Base-by-base conservation (phyloP, 257 asterid species). In the Coffea eugenioides region DNA sequence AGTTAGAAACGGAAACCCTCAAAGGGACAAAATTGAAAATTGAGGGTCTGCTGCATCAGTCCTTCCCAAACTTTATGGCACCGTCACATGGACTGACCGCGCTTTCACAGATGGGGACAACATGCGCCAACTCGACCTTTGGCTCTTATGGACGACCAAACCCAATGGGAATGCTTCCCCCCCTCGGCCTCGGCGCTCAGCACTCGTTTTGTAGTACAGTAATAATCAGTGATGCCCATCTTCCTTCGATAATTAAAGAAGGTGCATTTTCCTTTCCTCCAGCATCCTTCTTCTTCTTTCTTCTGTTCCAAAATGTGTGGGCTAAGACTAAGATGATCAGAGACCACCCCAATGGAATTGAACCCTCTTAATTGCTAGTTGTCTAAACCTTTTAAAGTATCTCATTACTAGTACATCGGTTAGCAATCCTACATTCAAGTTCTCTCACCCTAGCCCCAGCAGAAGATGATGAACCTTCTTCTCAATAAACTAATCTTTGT, bases 51-150 rank as follows among this genome's bases (percentile, higher is more conserved):
- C 25, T 9, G 52, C 52, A 2, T 48, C 48, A n/a, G 57, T 25
- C 43, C 69, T 52, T 25, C 71, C 11, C 21, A 16, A 23, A 51
- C 51, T 68, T 41, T 1, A 73, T 76, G 83, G 81, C 69, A 61
- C n/a, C 18, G 34, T 76, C 84, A 81, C 84, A 81, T 81, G 84
- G 57, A 41, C 27, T 69, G 45, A 51, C 45, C 14, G 70, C 41
- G 16, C 36, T 6, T 59, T 76, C 77, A 45, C 84, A 36, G 78
- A 39, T 39, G 43, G 43, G 43, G 43, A 81, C 84, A 81, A 81
- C 74, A 15, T 21, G 48, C 41, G 49, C 81, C 81, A 81, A 76
- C 83, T 71, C 81, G 45, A 57, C 71, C 61, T 21, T 80, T 80
- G 83, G 82, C 79, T 73, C 74, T 12, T 69, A 43, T 18, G 72